Percentiles rank a stretch among this genome's conserved stretches.
Conservation (phyloP, 116 monocot genomes). For the Dioscorea cayenensis region DNA sequence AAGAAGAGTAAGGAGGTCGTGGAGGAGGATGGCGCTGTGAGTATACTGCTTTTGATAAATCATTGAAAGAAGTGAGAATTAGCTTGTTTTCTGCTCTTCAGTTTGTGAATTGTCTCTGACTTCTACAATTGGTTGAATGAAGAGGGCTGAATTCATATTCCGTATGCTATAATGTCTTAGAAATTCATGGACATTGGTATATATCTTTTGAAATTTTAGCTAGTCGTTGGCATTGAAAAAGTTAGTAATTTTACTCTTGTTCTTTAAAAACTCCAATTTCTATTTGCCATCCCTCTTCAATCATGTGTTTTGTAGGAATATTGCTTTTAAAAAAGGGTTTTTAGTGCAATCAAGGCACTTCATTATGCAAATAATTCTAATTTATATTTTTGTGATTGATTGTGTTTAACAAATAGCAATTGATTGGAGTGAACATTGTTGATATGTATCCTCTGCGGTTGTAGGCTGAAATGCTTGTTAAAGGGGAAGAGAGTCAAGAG, state of each 20-base stretch:
- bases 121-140: not conserved
- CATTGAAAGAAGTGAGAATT: not conserved
- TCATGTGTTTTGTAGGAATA: no score
- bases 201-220: no score
- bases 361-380: not conserved
- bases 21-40: conserved; percentile 14
- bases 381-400: not conserved
- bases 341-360: not conserved
- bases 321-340: not conserved
- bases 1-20: conserved; percentile 23
- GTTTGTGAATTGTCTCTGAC: not conserved
- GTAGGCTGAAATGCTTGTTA: conserved; percentile 5
- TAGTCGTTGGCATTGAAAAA: no score
- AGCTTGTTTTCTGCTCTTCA: not conserved
- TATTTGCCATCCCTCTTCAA: no score
- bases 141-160: no score
- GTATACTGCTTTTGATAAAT: not conserved
- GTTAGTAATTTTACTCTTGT: no score
- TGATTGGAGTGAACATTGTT: not conserved
- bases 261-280: no score
- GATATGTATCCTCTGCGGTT: not conserved
- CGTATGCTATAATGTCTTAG: no score
- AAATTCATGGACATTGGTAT: no score
- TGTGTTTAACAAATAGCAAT: not conserved
- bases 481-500: conserved; percentile 23